Base-by-base conservation (phyloP, 257 asterid genomes). In the Parsonsia alboflavescens region DNA sequence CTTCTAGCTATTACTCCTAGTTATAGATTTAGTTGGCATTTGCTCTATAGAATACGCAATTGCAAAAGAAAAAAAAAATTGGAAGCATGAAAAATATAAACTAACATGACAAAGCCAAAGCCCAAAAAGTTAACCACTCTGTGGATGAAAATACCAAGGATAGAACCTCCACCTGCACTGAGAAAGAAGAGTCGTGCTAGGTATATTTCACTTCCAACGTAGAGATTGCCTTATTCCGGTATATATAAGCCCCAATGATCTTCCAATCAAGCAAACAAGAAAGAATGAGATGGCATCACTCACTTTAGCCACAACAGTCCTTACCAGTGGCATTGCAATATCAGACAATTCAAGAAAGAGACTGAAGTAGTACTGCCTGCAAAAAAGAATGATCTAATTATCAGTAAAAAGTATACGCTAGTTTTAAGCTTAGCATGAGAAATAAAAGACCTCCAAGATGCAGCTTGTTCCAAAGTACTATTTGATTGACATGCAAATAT, bases 201-300 rank as follows among this genome's bases (percentile, higher is more conserved):
- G 75, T 71, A 67, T 61, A 73, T 78, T 84, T 88, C 85, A 93
- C 86, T 88, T 89, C 85, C 95, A 87, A 21, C 89, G 84, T 74
- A 95, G 80, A 81, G 97, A 90, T 82, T 92, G 93, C 77, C 98
- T 87, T 76, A 95, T 95, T 71, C 98, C 98, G 41, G 97, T 88
- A 77, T 89, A 90, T 77, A 95, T 92, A 61, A 95, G 90, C 63
- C 98, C 99, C 88, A 95, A 75, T 30, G 97, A 95, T 86, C 96
- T 86, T 70, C 99, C 98, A 30, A 95, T 92, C 89, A 95, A 83
- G 79, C 84, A 76, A 78, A 92, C 93, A 22, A 95, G 88, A 84
- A 95, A 90, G 84, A 95, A 95, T 5, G 99, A 89, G 76, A 89
- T 87, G 73, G 93, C 98, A 71, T 92, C 96, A 66, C 96, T 90